Evolutionary conservation across 352 stramenopile genomes (phyloP).

Genomic region (Halophytophthora batemanensis): DNA sequence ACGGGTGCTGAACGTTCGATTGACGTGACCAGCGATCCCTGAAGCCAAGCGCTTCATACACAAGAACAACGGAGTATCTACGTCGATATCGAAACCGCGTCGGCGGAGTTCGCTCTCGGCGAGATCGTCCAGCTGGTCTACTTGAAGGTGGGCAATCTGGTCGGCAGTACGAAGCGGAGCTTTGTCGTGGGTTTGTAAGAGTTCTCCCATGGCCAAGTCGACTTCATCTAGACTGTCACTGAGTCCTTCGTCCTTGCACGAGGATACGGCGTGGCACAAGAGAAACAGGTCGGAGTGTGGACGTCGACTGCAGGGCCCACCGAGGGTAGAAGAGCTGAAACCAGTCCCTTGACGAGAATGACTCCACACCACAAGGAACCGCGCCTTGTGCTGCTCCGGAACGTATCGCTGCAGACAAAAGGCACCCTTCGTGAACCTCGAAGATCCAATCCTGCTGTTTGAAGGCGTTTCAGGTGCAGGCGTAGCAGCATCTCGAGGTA

Average conservation of each 20-base stretch:
- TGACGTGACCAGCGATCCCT: slow-evolving; percentile 54
- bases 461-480: no score
- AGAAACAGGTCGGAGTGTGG: slow-evolving; percentile 18
- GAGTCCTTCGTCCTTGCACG: neutral
- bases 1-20: slow-evolving; percentile 25
- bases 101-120: slow-evolving; percentile 19
- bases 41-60: slow-evolving; percentile 56
- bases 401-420: slow-evolving; percentile 52
- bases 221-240: slow-evolving; percentile 3
- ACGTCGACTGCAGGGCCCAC: slow-evolving; percentile 7
- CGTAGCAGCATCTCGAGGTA: neutral
- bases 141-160: slow-evolving; percentile 10
- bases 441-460: neutral
- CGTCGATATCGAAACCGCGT: slow-evolving; percentile 36
- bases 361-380: slow-evolving; percentile 45
- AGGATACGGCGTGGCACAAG: no score
- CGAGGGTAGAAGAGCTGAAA: no score
- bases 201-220: neutral
- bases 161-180: neutral
- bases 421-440: slow-evolving; percentile 9
- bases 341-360: slow-evolving; percentile 4
- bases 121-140: slow-evolving; percentile 6
- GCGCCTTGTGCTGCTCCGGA: slow-evolving; percentile 20
- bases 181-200: neutral
- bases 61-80: slow-evolving; percentile 41